Percentiles rank a stretch among this genome's conserved stretches.
Conservation (phyloP, 1,284 basidiomycete species). For the Spongispora temasekensis region DNA sequence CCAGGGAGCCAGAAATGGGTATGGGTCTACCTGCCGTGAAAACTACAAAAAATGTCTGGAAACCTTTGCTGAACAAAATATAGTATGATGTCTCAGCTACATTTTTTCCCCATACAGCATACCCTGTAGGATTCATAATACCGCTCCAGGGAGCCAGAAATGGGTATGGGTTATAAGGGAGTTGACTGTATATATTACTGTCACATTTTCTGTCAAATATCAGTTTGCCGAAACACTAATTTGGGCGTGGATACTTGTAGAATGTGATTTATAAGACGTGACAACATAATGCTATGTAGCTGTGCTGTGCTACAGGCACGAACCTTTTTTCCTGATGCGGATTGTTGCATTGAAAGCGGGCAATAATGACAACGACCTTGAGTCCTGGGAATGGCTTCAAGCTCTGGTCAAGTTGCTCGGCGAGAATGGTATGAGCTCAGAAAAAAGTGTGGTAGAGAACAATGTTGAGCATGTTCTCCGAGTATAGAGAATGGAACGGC, state of each 20-base stretch:
- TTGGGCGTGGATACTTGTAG: too few relatives aligned
- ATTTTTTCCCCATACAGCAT: background rate
- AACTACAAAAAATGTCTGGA: too few relatives aligned
- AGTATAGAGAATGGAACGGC: conserved; percentile 5
- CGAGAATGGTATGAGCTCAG: background rate
- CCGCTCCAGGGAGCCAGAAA: background rate
- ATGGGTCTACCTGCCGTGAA: too few relatives aligned
- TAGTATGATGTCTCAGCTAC: background rate
- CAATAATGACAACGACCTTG: background rate
- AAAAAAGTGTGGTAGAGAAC: background rate
- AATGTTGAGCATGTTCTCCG: background rate
- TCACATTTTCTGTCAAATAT: too few relatives aligned
- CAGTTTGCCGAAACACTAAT: too few relatives aligned
- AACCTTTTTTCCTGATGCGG: background rate
- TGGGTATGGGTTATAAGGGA: background rate
- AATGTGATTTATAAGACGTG: too few relatives aligned
- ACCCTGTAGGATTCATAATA: background rate
- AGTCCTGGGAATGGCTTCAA: background rate
- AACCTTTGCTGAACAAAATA: background rate
- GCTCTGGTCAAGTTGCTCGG: background rate
- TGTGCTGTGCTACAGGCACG: too few relatives aligned
- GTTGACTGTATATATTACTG: background rate
- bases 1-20: too few relatives aligned
- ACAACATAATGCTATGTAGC: background rate
- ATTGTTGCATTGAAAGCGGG: background rate